Evolutionary conservation across 352 stramenopile species (phyloP), one percentile per base, ranked within the genome.

Genomic region (Salisapilia sapeloensis): DNA sequence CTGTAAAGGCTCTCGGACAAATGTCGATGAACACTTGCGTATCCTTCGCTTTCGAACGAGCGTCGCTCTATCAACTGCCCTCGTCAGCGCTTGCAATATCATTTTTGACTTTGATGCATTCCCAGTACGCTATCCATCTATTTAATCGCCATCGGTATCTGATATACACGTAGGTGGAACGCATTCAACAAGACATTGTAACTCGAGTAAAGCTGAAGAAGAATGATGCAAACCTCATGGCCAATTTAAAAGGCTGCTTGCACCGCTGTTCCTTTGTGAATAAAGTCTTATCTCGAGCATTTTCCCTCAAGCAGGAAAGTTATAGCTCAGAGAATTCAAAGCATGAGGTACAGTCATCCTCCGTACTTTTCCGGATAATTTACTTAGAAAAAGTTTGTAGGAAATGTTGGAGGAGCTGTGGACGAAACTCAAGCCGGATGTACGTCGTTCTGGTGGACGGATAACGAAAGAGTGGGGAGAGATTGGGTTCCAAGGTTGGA

Each of bases 381-480:
- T 12, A 2, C 12, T 16, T 31, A 6, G 19, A 6, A 31, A 12
- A 41, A 35, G 33, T 11, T 13, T 14, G 7, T 28, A 78, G 56
- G 59, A 50, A 9, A 65, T 83, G 63, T 40, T 90, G n/a, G 75
- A 90, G 43, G 55, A 82, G 24, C 35, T 90, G 22, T 90, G 75
- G 75, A 40, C 36, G 13, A 78, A 74, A 16, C 49, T 87, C 24
- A 90, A 90, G 57, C 75, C 75, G 1, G 51, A 76, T 27, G 52
- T 85, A 12, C 75, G 75, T 39, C 71, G 75, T 33, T 48, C 53
- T 22, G 69, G 71, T 27, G 75, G 75, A 17, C 57, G 75, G 1
- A 81, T 85, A 37, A 90, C 75, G 2, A 90, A 87, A 44, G 75
- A 90, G 26, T 90, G 75, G 75, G 67, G 65, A 19, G 75, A 90